These are phyloP conservation scores for Candida sakaeoensis DNA, from an alignment of 805 yeast species.

Conservation along the genomic window DNA sequence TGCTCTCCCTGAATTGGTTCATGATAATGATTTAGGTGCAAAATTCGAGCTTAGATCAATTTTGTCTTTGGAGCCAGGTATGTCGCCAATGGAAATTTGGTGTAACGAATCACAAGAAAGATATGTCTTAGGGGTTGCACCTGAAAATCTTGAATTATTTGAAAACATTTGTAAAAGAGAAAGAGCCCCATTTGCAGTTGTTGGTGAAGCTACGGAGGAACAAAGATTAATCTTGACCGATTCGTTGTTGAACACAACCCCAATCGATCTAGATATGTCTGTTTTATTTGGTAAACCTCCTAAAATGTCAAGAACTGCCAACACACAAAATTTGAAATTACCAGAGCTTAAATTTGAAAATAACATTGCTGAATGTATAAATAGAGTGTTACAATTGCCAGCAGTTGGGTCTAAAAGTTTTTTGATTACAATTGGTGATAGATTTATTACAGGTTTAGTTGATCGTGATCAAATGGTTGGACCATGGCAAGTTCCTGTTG, in stretches of 20 bases:
- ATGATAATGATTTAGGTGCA: slow-evolving; percentile 96
- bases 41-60: slow-evolving; percentile 86
- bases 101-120: slow-evolving; percentile 99
- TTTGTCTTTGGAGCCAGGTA: slow-evolving; percentile 88
- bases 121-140: slow-evolving; percentile 89
- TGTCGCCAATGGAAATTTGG: slow-evolving; percentile 99
- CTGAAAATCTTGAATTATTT: slow-evolving; percentile 68
- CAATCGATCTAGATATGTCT: slow-evolving; percentile 94
- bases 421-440: slow-evolving; percentile 96
- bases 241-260: slow-evolving; percentile 69
- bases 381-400: slow-evolving; percentile 83
- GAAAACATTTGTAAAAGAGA: slow-evolving; percentile 85
- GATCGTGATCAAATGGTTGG: slow-evolving; percentile 99
- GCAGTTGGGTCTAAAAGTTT: slow-evolving; percentile 93
- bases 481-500: slow-evolving; percentile 99
- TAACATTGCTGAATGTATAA: slow-evolving; percentile 59
- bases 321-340: slow-evolving; percentile 56
- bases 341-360: slow-evolving; percentile 32
- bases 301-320: slow-evolving; percentile 77
- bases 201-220: slow-evolving; percentile 89
- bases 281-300: slow-evolving; percentile 96
- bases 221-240: slow-evolving; percentile 81
- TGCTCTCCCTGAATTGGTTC: slow-evolving; percentile 95
- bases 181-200: slow-evolving; percentile 94
- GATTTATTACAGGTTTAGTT: slow-evolving; percentile 94